Evolutionary conservation across 2,329 filamentous ascomycete genomes (phyloP).

Genomic region (Laburnicola sp.): DNA sequence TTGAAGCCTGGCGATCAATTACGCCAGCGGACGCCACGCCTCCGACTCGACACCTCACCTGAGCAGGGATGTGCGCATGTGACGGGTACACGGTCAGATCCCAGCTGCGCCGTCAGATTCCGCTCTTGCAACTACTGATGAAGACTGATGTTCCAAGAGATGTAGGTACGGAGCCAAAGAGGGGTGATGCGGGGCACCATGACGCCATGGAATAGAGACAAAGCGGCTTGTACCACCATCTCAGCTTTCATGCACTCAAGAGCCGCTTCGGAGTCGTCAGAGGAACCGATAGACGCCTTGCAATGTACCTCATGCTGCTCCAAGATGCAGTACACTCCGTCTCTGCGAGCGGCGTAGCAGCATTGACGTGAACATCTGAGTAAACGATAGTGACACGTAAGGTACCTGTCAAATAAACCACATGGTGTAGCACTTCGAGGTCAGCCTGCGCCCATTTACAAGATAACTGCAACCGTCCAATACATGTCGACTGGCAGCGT

Average conservation of each 20-base stretch:
- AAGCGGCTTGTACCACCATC: neutral
- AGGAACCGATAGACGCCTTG: neutral
- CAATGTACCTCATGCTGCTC: too few relatives aligned
- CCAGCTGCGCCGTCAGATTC: conserved; percentile 1
- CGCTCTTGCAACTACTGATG: neutral
- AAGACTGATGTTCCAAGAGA: neutral
- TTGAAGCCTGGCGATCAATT: conserved; percentile 5
- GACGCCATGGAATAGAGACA: neutral
- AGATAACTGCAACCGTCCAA: too few relatives aligned
- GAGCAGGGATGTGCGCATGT: neutral
- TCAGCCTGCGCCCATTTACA: too few relatives aligned
- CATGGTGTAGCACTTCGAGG: too few relatives aligned
- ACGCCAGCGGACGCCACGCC: conserved; percentile 4
- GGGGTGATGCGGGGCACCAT: neutral
- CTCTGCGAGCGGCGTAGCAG: too few relatives aligned
- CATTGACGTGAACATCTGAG: too few relatives aligned
- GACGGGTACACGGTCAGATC: neutral
- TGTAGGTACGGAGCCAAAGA: neutral
- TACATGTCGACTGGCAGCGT: too few relatives aligned
- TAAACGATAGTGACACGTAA: too few relatives aligned
- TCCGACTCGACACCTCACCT: neutral
- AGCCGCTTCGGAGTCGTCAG: neutral
- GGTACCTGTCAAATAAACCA: too few relatives aligned
- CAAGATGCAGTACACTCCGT: too few relatives aligned
- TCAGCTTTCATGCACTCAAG: neutral